phyloP scores from a whole-genome alignment of 768 basidiomycete genomes.

The Rubroboletus pulcherrimus region DNA sequence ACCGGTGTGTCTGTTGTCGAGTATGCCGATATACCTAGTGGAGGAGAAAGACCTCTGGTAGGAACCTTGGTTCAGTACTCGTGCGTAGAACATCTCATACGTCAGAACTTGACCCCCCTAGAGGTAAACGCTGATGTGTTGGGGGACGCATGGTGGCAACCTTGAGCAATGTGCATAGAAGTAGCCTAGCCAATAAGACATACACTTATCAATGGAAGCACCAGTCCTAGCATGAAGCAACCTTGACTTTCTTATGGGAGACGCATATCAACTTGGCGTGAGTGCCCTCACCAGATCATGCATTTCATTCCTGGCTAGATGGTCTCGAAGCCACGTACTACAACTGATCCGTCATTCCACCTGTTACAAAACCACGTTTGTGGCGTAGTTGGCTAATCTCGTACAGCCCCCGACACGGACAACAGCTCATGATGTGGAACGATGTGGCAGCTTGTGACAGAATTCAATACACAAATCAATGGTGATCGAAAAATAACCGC shows the following conservation, averaged over 20 bases:
- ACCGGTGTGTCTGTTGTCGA: constrained; percentile 50
- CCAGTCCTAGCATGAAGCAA: no score
- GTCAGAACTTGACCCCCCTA: constrained; percentile 26
- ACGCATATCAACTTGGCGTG: neutral
- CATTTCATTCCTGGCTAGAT: neutral
- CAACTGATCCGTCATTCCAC: neutral
- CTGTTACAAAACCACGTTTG: neutral
- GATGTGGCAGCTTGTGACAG: constrained; percentile 52
- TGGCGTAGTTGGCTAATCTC: neutral
- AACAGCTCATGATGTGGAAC: constrained; percentile 34
- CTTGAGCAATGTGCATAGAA: neutral
- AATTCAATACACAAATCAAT: constrained; percentile 1
- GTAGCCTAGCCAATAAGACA: neutral
- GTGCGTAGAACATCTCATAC: constrained; percentile 47
- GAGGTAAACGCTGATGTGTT: constrained; percentile 50
- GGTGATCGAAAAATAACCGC: constrained; percentile 19
- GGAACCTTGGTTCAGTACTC: constrained; percentile 48
- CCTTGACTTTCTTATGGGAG: neutral
- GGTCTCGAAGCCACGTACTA: neutral
- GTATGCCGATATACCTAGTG: constrained; percentile 33
- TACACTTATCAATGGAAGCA: neutral
- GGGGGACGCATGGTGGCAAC: constrained; percentile 8
- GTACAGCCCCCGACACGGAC: neutral
- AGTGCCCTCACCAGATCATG: no score
- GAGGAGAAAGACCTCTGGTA: neutral